phyloP scores from a whole-genome alignment of 306 rosid species.

The Oxytropis ochrocephala region DNA sequence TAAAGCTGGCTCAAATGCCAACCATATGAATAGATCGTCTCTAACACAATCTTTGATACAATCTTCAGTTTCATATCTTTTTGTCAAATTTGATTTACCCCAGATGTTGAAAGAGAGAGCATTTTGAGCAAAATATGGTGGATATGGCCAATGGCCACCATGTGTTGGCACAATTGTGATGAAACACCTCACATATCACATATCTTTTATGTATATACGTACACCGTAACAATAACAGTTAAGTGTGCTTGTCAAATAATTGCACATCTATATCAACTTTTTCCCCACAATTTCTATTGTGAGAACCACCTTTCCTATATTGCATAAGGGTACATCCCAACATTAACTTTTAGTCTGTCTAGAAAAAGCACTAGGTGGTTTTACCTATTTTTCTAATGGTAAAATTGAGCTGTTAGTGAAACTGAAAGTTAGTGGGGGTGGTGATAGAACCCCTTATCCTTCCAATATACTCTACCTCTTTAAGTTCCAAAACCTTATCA shows the following conservation, averaged over 20 bases:
- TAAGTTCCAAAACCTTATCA: no score
- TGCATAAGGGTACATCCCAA: constrained; percentile 20
- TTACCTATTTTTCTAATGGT: background rate
- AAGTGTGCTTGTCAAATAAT: constrained; percentile 42
- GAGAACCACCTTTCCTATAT: constrained; percentile 11
- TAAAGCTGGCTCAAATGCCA: background rate
- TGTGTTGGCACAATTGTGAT: constrained; percentile 21
- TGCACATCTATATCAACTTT: constrained; percentile 26
- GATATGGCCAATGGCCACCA: constrained; percentile 38
- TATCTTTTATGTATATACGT: constrained; percentile 9
- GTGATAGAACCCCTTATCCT: no score
- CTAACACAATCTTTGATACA: constrained; percentile 19
- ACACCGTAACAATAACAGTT: constrained; percentile 27
- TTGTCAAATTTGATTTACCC: background rate
- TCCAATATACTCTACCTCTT: no score
- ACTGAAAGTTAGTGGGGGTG: no score
- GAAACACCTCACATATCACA: constrained; percentile 26
- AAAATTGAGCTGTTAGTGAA: no score
- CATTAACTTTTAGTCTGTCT: constrained; percentile 43
- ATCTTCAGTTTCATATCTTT: background rate
- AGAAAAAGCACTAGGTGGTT: background rate
- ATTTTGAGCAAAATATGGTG: background rate
- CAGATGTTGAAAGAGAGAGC: background rate
- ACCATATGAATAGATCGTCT: constrained; percentile 1
- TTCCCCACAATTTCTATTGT: constrained; percentile 16